Percentiles rank a stretch among this genome's conserved stretches.
phyloP scores from a whole-genome alignment of 345 rosid genomes.

The Populus davidiana region DNA sequence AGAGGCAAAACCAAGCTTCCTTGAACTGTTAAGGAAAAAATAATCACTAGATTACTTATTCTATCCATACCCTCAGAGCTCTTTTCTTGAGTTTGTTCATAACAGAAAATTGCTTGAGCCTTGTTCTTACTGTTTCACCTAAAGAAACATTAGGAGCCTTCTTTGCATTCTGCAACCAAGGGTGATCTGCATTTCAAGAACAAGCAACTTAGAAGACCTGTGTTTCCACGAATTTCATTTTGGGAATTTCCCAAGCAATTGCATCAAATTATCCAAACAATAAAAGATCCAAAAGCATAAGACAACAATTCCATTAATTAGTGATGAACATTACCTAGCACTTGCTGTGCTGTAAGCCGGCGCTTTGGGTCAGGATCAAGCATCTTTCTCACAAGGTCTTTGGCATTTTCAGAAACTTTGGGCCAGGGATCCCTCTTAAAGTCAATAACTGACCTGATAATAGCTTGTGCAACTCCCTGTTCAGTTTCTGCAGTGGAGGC shows the following conservation, averaged over 20 bases:
- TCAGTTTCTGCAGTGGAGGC: slow-evolving; percentile 30
- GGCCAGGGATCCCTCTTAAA: slow-evolving; percentile 38
- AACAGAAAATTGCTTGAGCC: slow-evolving; percentile 32
- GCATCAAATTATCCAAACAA: not conserved
- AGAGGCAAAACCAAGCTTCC: not conserved
- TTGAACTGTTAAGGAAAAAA: not conserved
- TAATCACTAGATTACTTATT: not conserved
- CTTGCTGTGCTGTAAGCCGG: slow-evolving; percentile 36
- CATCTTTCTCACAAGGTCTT: slow-evolving; percentile 38
- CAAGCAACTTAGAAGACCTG: slow-evolving; percentile 8
- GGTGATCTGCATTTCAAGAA: slow-evolving; percentile 27
- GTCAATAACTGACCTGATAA: slow-evolving; percentile 26
- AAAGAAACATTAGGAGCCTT: slow-evolving; percentile 30
- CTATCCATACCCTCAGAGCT: slow-evolving; percentile 31
- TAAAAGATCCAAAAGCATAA: slow-evolving; percentile 5
- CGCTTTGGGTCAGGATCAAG: slow-evolving; percentile 32
- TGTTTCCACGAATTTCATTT: not conserved
- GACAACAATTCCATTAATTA: not conserved
- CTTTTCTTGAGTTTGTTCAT: slow-evolving; percentile 43
- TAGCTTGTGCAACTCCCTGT: slow-evolving; percentile 36
- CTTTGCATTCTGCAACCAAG: slow-evolving; percentile 39
- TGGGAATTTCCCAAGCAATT: not conserved
- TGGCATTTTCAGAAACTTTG: slow-evolving; percentile 33
- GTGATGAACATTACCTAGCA: slow-evolving; percentile 22
- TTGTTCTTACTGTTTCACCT: slow-evolving; percentile 34